Conservation (phyloP, 2,329 filamentous ascomycete species). For the Verticillium zaregamsianum region DNA sequence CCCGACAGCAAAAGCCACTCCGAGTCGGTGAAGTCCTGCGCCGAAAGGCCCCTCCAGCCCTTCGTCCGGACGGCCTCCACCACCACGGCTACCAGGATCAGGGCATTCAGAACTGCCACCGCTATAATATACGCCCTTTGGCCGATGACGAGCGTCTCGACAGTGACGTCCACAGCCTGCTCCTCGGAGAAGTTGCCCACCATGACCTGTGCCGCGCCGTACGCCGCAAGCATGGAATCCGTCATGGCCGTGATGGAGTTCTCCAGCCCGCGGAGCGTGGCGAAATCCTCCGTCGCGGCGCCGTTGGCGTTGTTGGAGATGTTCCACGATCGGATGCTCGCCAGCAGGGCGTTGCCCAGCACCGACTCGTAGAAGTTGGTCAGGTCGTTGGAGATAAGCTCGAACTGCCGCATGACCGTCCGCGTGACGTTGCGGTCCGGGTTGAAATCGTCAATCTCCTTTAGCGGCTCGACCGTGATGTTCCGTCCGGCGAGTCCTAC, state of each 20-base stretch:
- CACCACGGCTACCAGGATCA: conserved; percentile 1
- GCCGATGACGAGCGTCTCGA: conserved; percentile 5
- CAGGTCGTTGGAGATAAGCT: conserved; percentile 29
- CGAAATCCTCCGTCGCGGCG: neutral
- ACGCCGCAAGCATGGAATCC: conserved; percentile 22
- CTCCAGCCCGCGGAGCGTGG: conserved; percentile 10
- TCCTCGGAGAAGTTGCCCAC: conserved; percentile 16
- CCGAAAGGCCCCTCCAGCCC: conserved; percentile 1
- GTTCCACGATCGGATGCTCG: conserved; percentile 19
- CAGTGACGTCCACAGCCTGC: conserved; percentile 11
- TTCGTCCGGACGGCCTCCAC: conserved; percentile 2
- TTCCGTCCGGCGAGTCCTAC: conserved; percentile 22
- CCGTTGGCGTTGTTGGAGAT: conserved; percentile 3
- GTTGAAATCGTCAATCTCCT: conserved; percentile 18
- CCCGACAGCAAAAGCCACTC: neutral
- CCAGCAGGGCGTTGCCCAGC: conserved; percentile 27
- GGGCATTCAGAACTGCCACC: neutral
- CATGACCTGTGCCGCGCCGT: conserved; percentile 28
- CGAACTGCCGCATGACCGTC: conserved; percentile 24
- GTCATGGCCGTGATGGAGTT: conserved; percentile 13
- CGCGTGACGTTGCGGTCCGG: conserved; percentile 23
- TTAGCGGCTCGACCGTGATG: conserved; percentile 18
- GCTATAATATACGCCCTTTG: conserved; percentile 2
- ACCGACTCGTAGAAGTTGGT: conserved; percentile 30
- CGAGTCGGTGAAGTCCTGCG: neutral